Percentiles rank a stretch among this genome's conserved stretches.
Evolutionary conservation across 768 basidiomycete species (phyloP).

Genomic region (Hygrophoropsis aurantiaca): DNA sequence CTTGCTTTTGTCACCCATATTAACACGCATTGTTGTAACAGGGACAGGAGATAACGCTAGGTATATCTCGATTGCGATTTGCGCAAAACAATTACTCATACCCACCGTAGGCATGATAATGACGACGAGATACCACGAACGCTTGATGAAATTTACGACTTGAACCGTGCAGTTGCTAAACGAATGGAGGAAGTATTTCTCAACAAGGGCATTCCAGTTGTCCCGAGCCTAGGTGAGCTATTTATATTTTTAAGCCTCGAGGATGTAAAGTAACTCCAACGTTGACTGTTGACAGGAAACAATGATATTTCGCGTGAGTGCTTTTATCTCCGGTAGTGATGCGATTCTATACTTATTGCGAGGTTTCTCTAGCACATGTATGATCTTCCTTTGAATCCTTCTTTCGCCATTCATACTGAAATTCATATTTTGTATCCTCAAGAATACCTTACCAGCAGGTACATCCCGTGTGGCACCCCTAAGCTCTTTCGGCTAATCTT

Average conservation of each 20-base stretch:
- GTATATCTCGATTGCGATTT: constrained; percentile 26
- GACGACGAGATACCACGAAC: constrained; percentile 82
- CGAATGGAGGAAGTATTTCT: constrained; percentile 77
- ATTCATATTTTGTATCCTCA: constrained; percentile 8
- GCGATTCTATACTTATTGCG: constrained; percentile 11
- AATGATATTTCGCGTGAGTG: constrained; percentile 88
- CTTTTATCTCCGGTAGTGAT: constrained; percentile 5
- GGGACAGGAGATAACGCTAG: constrained; percentile 81
- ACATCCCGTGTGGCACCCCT: constrained; percentile 8
- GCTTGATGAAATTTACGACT: constrained; percentile 70
- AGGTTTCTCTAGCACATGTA: constrained; percentile 54
- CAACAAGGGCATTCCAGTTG: constrained; percentile 68
- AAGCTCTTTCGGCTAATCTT: constrained; percentile 4
- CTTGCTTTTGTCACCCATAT: constrained; percentile 1
- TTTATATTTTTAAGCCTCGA: not conserved
- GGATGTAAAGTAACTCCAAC: not conserved
- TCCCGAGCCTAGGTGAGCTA: constrained; percentile 72
- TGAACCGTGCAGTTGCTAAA: constrained; percentile 64
- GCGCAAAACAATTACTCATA: not conserved
- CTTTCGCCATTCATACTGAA: constrained; percentile 2
- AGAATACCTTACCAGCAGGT: constrained; percentile 74
- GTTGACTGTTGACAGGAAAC: constrained; percentile 54
- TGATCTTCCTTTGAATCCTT: constrained; percentile 22
- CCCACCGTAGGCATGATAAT: constrained; percentile 68
- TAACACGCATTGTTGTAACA: constrained; percentile 20